Evolutionary conservation across 768 basidiomycete genomes (phyloP).

Genomic region (Phaffia australis): DNA sequence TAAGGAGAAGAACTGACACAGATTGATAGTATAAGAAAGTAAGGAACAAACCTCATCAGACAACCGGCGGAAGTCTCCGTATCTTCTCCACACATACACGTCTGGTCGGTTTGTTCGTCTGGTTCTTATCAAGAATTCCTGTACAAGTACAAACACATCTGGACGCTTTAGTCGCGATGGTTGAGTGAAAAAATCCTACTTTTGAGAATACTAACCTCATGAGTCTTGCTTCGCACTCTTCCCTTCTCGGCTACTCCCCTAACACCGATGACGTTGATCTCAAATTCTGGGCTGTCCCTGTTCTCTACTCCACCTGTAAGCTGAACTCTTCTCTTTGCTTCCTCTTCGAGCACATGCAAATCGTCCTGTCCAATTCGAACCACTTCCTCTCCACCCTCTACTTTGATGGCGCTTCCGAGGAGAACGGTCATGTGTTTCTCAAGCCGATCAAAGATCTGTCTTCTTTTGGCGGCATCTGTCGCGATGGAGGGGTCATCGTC

Average conservation of each 20-base stretch:
- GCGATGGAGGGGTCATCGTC: slow-evolving; percentile 30
- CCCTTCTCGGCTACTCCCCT: slow-evolving; percentile 73
- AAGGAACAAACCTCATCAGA: slow-evolving; percentile 54
- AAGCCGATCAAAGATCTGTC: slow-evolving; percentile 60
- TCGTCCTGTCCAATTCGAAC: slow-evolving; percentile 79
- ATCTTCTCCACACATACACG: slow-evolving; percentile 78
- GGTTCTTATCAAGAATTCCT: slow-evolving; percentile 95
- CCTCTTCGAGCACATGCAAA: slow-evolving; percentile 60
- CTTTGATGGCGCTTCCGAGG: slow-evolving; percentile 67
- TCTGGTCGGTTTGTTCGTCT: slow-evolving; percentile 60
- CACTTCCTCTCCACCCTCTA: slow-evolving; percentile 63
- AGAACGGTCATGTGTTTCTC: slow-evolving; percentile 79
- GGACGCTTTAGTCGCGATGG: slow-evolving; percentile 18
- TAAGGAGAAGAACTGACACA: neutral
- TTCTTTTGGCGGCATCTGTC: slow-evolving; percentile 43
- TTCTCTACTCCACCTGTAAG: slow-evolving; percentile 33
- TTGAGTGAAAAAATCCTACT: neutral
- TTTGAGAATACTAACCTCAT: slow-evolving; percentile 59
- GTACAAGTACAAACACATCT: neutral
- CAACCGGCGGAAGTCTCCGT: slow-evolving; percentile 88
- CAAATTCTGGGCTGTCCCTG: slow-evolving; percentile 48
- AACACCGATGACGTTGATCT: slow-evolving; percentile 84
- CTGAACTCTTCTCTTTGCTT: slow-evolving; percentile 51
- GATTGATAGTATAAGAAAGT: slow-evolving; percentile 21
- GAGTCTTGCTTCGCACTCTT: slow-evolving; percentile 67